These are phyloP conservation scores for Hypoxylon sp. DNA, from an alignment of 2,329 filamentous ascomycete species.

Conservation along the genomic window DNA sequence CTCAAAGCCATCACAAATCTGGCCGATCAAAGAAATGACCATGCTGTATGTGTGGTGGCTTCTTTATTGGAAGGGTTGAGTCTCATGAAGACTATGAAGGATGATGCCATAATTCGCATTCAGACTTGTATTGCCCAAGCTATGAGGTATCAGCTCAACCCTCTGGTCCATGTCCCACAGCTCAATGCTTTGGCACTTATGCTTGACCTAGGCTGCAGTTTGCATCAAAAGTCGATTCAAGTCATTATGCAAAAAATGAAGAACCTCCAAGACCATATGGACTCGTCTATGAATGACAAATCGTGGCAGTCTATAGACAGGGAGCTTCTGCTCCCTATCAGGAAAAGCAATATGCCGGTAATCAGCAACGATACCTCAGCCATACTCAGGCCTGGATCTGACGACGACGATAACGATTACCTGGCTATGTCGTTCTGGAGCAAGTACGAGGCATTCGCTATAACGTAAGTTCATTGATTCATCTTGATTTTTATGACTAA, in stretches of 20 bases:
- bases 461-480: conserved; percentile 56
- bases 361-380: conserved; percentile 66
- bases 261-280: conserved; percentile 68
- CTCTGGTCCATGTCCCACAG: conserved; percentile 70
- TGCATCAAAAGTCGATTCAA: conserved; percentile 69
- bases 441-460: conserved; percentile 64
- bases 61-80: conserved; percentile 75
- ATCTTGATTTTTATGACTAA: not conserved
- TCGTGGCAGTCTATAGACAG: conserved; percentile 58
- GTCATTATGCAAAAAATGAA: conserved; percentile 67
- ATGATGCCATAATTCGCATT: conserved; percentile 74
- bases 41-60: conserved; percentile 70
- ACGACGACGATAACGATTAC: conserved; percentile 59
- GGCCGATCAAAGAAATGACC: conserved; percentile 68
- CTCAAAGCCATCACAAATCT: conserved; percentile 69
- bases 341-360: conserved; percentile 57
- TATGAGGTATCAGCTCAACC: conserved; percentile 73
- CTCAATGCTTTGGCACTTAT: conserved; percentile 71
- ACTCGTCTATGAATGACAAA: conserved; percentile 58
- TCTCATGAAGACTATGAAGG: conserved; percentile 69
- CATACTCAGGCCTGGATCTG: conserved; percentile 59
- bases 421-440: conserved; percentile 68
- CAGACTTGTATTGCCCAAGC: conserved; percentile 79
- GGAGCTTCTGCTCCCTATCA: conserved; percentile 64
- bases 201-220: conserved; percentile 74